phyloP scores from a whole-genome alignment of 2,329 filamentous ascomycete genomes.

The Trichoderma asperellum region DNA sequence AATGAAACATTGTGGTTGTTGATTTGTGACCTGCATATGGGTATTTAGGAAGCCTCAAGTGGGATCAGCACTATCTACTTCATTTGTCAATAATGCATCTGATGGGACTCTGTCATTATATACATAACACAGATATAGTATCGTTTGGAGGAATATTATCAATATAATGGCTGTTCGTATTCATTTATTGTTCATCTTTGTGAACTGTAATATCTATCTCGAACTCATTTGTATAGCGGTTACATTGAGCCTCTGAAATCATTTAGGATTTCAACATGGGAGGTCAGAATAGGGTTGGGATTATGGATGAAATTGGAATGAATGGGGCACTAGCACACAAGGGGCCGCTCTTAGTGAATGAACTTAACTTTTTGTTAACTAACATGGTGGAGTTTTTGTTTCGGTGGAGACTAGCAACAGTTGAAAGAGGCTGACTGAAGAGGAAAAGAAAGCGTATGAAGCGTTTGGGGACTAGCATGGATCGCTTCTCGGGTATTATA shows the following conservation, averaged over 20 bases:
- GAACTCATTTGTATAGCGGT: not conserved
- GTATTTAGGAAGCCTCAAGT: not conserved
- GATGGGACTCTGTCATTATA: not conserved
- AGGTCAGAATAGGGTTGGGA: too few species aligned
- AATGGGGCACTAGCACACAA: not conserved
- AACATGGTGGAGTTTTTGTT: not conserved
- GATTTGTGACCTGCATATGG: not conserved
- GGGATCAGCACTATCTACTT: not conserved
- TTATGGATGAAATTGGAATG: too few species aligned
- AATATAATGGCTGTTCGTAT: not conserved
- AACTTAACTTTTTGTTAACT: not conserved
- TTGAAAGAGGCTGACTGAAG: not conserved
- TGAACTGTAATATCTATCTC: too few species aligned
- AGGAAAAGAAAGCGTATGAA: not conserved
- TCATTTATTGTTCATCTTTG: not conserved
- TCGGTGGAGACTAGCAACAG: not conserved
- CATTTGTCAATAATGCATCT: not conserved
- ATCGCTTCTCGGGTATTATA: too few species aligned
- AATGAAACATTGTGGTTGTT: not conserved
- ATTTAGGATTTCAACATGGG: too few species aligned
- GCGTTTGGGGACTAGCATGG: too few species aligned
- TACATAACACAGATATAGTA: not conserved
- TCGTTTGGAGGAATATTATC: too few species aligned
- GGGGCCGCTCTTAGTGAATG: not conserved
- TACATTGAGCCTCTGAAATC: not conserved